Base-by-base conservation (phyloP, 2,329 filamentous ascomycete genomes). In the Verticillium albo-atrum region DNA sequence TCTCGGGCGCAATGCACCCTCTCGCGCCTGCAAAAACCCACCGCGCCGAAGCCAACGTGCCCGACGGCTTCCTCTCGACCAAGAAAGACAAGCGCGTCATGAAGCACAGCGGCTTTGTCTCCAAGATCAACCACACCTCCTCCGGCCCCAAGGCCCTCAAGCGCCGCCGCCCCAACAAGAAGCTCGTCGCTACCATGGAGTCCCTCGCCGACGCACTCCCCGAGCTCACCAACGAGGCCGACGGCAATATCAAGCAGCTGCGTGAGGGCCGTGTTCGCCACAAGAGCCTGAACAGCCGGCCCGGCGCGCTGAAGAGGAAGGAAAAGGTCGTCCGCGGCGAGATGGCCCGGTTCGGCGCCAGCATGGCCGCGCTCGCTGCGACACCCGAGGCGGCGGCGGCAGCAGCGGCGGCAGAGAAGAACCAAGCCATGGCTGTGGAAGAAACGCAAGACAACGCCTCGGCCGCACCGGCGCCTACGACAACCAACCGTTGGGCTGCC, bases 11-110 rank as follows among this genome's bases (percentile, higher is more conserved):
- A 67, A 74, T 78, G 66, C 77, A 82, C 70, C 79, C 79, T 12
- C 77, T 82, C 62, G 72, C 80, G 25, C 80, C 83, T 56, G 75
- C 78, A 70, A 82, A 80, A 68, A 76, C 79, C 14, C 80, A 82
- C 71, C 82, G 81, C 57, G 69, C 76, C 55, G 75, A 81, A 66
- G 80, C 82, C 65, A 70, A 76, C 54, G 79, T 82, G 15, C 73
- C 78, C 53, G 82, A 86, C 70, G 63, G 72, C 61, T 93, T 94
- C 74, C 78, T 86, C 62, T 83, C 86, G 58, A 87, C 82, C 63
- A 98, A 97, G 75, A 88, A 85, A 70, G 91, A 96, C 78, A 96
- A 94, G 78, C 89, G 89, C 26, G 78, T 82, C 34, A 91, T 96
- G 67, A 93, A 92, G 71, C 91, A 91, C 79, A 89, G 89, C 0